phyloP scores from a whole-genome alignment of 192 early-diverging fungal species.

The Lobosporangium transversale region DNA sequence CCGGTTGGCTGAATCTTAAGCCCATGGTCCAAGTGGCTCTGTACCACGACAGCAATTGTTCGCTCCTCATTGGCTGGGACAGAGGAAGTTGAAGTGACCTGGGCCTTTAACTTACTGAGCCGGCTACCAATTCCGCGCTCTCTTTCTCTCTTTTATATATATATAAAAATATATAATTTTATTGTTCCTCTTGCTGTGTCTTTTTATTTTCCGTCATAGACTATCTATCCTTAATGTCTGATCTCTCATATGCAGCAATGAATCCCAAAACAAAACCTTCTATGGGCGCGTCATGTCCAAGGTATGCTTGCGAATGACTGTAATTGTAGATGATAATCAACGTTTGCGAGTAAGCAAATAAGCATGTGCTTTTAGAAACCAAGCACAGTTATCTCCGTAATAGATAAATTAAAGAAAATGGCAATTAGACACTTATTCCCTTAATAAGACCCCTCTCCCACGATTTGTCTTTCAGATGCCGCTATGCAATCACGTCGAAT shows the following conservation, averaged over 20 bases:
- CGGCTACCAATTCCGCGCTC: background rate
- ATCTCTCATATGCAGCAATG: no score
- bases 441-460: no score
- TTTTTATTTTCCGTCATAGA: background rate
- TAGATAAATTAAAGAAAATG: no score
- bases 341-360: no score
- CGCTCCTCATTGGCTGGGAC: conserved; percentile 16
- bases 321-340: no score
- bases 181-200: background rate
- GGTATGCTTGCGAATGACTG: no score
- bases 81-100: conserved; percentile 5
- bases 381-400: no score
- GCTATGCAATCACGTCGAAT: no score
- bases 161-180: background rate
- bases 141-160: background rate
- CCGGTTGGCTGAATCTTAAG: background rate
- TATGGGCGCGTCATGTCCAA: no score
- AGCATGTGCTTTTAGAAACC: no score
- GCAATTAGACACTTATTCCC: no score
- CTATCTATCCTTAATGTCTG: background rate
- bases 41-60: conserved; percentile 17
- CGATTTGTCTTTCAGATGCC: no score
- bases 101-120: background rate
- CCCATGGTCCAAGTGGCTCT: conserved; percentile 2
- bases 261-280: background rate